Evolutionary conservation across 169 alveolate genomes (phyloP), one percentile per base, ranked within the genome.

Genomic region (Plasmodium fragile): DNA sequence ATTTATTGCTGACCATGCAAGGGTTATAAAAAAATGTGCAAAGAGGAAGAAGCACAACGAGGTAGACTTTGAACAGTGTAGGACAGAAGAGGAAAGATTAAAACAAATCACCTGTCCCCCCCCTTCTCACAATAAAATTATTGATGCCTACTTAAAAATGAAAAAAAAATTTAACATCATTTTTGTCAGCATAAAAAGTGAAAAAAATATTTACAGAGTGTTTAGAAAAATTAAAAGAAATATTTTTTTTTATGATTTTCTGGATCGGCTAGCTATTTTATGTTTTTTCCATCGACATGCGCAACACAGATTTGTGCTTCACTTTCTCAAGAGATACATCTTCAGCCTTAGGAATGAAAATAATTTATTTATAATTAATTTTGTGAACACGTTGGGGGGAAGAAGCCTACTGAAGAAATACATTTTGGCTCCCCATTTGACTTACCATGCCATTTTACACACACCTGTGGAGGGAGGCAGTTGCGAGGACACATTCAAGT

Each of bases 151-250:
- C 55, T 55, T 79, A 79, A 91, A 91, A 91, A 73, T 43, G 30
- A 65, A 22, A 91, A 91, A 91, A 49, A 91, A 91, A 81, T 32
- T 43, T 18, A 91, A 91, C 65, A 59, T 91, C 1, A 25, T 80
- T 39, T 71, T 81, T 34, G 75, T 81, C 10, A 71, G 84, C 32
- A 45, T 81, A 73, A 69, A 91, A 55, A 53, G 52, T 13, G 75
- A 89, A 41, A 79, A 16, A 10, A 69, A 91, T 22, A 34, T 52
- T 16, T 69, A 80, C 52, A 69, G 82, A 32, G 34, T 71, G 6
- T 91, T 70, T 41, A 80, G 52, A 53, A 91, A 91, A 81, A 59
- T 91, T 16, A 91, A 80, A 28, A 71, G 94, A 41, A 91, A 91
- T 70, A 91, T 91, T 30, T 69, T 45, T 25, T 91, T 32, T 69